Evolutionary conservation across 1,284 basidiomycete species (phyloP), one percentile per base, ranked within the genome.

Genomic region (Ganoderma lingzhi): DNA sequence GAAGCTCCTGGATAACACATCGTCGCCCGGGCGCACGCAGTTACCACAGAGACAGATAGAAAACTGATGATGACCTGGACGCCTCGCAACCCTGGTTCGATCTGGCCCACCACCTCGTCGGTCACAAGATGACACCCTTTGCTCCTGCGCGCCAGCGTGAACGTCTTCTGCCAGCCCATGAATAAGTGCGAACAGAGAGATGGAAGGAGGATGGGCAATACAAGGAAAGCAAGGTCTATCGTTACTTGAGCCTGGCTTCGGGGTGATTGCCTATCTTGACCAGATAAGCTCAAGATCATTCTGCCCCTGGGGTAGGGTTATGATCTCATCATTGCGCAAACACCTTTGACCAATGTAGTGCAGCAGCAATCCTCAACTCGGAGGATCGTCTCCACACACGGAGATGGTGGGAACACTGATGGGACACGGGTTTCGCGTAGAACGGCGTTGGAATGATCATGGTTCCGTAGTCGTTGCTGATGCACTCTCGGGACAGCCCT

Each of bases 91-190:
- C 96, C 96, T 59, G 92, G 87, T 69, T 87, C 82, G 72, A 97
- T 92, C 63, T 96, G 89, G 6, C 80, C 76, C 56, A 92, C 75
- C 17, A 98, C 86, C 76, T 96, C 93, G 60, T 92, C 85, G 8
- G 96, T 97, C 56, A 98, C 87, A n/a, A 98, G 86, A 82, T 98
- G 92, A 76, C 94, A 95, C 71, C 92, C 91, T 77, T 92, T 93
- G 39, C 84, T 80, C 58, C 84, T 85, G 73, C 82, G 85, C 2
- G 82, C 78, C 37, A 94, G 83, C 1, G 87, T 88, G 80, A 98
- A 96, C 8, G 91, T 92, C 80, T 92, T 96, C 79, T 98, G 96
- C 94, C 96, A 97, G 67, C 91, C 94, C 96, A 98, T 96, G 58
- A 12, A 37, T 60, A 32, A 48, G 45, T 53, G 37, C 19, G 23